Evolutionary conservation across 257 asterid genomes (phyloP), one percentile per base, ranked within the genome.

Genomic region (Solanum tarijense): DNA sequence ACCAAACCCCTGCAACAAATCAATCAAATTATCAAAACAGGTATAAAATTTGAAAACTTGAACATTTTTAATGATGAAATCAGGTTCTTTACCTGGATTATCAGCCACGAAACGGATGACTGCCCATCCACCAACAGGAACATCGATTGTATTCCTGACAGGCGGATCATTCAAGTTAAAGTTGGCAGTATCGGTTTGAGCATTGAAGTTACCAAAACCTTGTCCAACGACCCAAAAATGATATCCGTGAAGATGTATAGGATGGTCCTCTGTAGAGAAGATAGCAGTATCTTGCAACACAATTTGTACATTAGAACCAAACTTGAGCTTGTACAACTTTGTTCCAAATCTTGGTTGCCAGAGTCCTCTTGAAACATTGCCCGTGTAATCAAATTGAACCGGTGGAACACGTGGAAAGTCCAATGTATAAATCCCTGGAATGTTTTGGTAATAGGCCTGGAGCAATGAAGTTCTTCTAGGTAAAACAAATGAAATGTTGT

Each of bases 101-200:
- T 94, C 95, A 1, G 98, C 98, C 4, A 92, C 85, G 71, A 93
- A 94, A 31, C 96, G 98, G 31, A 93, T 92, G 46, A 90, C 97
- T 0, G 93, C 94, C 97, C 97, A 94, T 20, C 97, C 97, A 8
- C 96, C 98, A 5, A 89, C 93, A 6, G 96, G 98, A 6, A 94
- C 98, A 52, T 91, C 93, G n/a, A 94, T 90, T 12, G 98, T 94
- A 58, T 94, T 94, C 55, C 96, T 82, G n/a, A 86, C 89, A 5
- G 95, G 96, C 5, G 98, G 98, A 88, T 94, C 98, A 20, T 87
- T 83, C 6, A 94, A 91, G 74, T 94, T 93, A 87, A 94, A 94
- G 14, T 68, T 93, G 2, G 91, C 83, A 18, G 94, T 41, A 29
- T 94, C 98, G 5, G 73, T 71, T 5, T 23, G 81, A 9, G 95